These are phyloP conservation scores for Aspergillus olivimuriae DNA, from an alignment of 495 filamentous ascomycete genomes.

Conservation along the genomic window DNA sequence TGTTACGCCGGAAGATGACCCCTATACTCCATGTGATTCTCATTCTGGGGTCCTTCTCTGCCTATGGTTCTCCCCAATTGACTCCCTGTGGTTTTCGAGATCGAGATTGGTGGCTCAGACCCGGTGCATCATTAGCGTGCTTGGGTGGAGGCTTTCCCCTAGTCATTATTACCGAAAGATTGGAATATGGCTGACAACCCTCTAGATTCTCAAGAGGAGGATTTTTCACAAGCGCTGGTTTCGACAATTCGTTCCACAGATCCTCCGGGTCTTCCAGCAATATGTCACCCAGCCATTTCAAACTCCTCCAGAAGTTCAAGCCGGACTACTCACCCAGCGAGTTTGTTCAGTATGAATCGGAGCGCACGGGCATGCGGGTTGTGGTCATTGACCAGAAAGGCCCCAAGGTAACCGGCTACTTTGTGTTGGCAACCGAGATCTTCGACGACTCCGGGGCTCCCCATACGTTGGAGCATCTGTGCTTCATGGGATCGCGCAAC, in stretches of 20 bases:
- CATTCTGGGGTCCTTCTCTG: neutral
- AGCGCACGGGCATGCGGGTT: slow-evolving; percentile 87
- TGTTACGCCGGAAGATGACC: no score
- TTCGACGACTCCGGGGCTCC: slow-evolving; percentile 94
- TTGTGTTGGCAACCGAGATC: slow-evolving; percentile 94
- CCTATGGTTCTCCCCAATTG: neutral
- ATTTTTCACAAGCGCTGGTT: slow-evolving; percentile 12
- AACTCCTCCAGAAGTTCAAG: slow-evolving; percentile 74
- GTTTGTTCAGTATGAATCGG: slow-evolving; percentile 83
- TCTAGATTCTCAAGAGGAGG: no score
- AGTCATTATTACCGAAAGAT: no score
- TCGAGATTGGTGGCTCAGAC: no score
- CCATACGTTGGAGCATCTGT: slow-evolving; percentile 91
- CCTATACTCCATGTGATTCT: neutral
- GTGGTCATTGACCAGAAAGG: slow-evolving; percentile 87
- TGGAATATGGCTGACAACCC: no score
- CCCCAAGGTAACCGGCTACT: slow-evolving; percentile 90
- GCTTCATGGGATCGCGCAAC: slow-evolving; percentile 95
- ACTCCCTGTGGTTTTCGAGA: neutral
- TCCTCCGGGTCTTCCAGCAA: slow-evolving; percentile 22
- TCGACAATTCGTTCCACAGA: slow-evolving; percentile 4
- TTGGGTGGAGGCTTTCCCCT: no score
- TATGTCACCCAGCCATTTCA: slow-evolving; percentile 58
- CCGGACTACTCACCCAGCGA: slow-evolving; percentile 80
- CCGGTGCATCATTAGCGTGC: no score